Evolutionary conservation across 352 stramenopile genomes (phyloP), one percentile per base, ranked within the genome.

Genomic region (Phytophthora pisi): DNA sequence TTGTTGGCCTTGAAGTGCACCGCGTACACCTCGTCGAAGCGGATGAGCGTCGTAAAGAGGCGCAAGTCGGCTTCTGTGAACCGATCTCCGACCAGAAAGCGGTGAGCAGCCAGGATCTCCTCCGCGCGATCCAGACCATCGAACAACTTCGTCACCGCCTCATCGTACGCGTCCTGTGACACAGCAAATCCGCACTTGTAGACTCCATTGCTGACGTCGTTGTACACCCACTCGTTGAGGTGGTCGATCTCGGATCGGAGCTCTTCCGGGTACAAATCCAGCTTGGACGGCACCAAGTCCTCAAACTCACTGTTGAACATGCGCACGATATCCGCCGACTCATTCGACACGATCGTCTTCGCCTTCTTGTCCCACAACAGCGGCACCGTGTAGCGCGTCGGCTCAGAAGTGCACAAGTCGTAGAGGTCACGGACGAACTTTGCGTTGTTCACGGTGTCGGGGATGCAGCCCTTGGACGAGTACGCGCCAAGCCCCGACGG

Each of bases 281-380:
- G 46, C 34, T 82, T 79, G 23, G 85, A 77, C 30, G 87, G 81
- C 34, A 77, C 71, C 55, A 98, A 84, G 4, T 83, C 72, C 52
- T 98, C 88, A 57, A 99, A 99, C 31, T 81, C 86, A 18, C 75
- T 88, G 78, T 98, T 98, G 38, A 99, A 80, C 86, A 98, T 98
- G 66, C 92, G 82, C 11, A 98, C 90, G 75, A 99, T 98, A 60
- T 99, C 96, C 24, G 87, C 86, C 1, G 89, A 98, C 78, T 99
- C 96, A 67, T 98, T 99, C 74, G 92, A 98, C 11, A 99, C 96
- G 68, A 99, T 98, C 6, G 86, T 97, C 24, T 95, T 74, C 0
- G 76, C 68, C 69, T 98, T 97, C 66, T 95, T 98, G 80, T 99
- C 96, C 80, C 88, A 98, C 10, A 99, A 68, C 0, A 99, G 65